Evolutionary conservation across 225 moss, liverwort and hornwort genomes (phyloP).

Genomic region (Bryoerythrophyllum caledonicum): DNA sequence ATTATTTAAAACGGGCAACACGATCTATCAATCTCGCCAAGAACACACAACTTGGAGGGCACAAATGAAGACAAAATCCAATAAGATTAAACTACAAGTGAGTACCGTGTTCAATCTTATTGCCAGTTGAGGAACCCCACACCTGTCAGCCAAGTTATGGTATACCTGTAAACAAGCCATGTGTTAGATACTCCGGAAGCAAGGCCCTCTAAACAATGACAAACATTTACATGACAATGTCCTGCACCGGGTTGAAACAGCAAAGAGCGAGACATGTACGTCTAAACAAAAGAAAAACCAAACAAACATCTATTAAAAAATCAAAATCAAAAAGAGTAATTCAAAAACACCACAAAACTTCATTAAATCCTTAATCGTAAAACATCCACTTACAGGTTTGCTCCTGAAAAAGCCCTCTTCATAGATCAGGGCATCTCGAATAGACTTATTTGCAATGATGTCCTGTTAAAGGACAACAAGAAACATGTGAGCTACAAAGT

Average conservation of each 20-base stretch:
- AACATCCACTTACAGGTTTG: constrained; percentile 76
- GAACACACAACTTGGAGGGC: background rate
- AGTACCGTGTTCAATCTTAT: constrained; percentile 79
- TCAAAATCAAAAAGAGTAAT: background rate
- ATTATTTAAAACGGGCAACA: background rate
- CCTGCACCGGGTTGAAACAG: background rate
- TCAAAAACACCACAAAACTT: background rate
- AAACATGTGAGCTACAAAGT: constrained; percentile 14
- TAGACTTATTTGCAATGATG: constrained; percentile 78
- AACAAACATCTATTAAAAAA: background rate
- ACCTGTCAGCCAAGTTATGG: constrained; percentile 88
- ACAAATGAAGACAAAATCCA: background rate
- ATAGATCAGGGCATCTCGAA: constrained; percentile 84
- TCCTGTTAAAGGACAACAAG: constrained; percentile 55
- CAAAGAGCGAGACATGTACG: background rate
- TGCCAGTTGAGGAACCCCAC: constrained; percentile 93
- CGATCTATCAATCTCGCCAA: constrained; percentile 16
- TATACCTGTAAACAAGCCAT: constrained; percentile 68
- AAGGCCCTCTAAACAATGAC: background rate
- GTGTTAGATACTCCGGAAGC: constrained; percentile 12
- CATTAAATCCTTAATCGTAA: background rate
- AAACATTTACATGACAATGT: background rate
- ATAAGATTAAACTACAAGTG: background rate
- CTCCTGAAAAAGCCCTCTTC: constrained; percentile 96
- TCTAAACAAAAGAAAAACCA: constrained; percentile 7